Conservation (phyloP, 352 stramenopile genomes). For the Peronospora farinosa region DNA sequence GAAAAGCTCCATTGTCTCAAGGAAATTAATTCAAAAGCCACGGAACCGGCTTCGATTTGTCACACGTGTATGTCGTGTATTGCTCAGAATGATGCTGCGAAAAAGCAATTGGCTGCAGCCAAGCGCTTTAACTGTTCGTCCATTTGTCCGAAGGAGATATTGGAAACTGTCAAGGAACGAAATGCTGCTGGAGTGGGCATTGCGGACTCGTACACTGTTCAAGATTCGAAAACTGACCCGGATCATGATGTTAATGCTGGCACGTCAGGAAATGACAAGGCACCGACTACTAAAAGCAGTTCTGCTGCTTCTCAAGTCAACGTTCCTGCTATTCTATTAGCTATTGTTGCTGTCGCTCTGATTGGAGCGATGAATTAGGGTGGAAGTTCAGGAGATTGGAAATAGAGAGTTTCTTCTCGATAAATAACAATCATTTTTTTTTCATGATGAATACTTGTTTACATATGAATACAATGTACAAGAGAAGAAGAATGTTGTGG, state of each 20-base stretch:
- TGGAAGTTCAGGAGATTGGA: neutral
- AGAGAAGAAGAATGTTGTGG: no score
- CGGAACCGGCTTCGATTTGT: conserved; percentile 56
- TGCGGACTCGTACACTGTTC: conserved; percentile 41
- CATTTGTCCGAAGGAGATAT: conserved; percentile 61
- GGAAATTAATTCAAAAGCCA: conserved; percentile 60
- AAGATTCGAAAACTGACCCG: conserved; percentile 19
- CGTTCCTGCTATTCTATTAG: conserved; percentile 13
- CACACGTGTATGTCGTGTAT: conserved; percentile 82
- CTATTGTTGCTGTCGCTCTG: conserved; percentile 16
- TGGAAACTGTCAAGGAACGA: conserved; percentile 53
- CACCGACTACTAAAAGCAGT: conserved; percentile 11
- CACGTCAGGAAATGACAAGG: conserved; percentile 15
- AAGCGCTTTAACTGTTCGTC: conserved; percentile 72
- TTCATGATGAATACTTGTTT: no score
- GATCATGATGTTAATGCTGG: conserved; percentile 15
- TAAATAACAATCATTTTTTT: no score
- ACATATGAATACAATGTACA: no score
- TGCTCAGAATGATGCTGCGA: conserved; percentile 58
- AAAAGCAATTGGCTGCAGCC: conserved; percentile 39
- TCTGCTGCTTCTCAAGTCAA: conserved; percentile 10
- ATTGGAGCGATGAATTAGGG: conserved; percentile 21
- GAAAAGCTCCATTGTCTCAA: conserved; percentile 69
- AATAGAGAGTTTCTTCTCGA: no score
- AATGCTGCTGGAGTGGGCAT: conserved; percentile 54